phyloP scores from a whole-genome alignment of 352 stramenopile genomes.

The Halophytophthora polymorphica region DNA sequence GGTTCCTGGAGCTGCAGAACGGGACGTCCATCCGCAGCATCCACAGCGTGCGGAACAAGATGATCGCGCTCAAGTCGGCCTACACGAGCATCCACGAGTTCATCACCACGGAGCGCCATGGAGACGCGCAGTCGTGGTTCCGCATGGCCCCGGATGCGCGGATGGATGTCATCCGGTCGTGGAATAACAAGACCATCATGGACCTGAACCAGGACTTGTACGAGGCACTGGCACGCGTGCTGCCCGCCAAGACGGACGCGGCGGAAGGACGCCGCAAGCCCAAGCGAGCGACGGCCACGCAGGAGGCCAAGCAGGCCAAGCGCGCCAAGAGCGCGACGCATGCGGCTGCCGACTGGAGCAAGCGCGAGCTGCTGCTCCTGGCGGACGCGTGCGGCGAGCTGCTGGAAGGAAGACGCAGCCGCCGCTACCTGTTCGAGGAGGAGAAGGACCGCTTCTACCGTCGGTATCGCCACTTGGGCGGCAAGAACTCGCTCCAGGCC shows the following conservation, averaged over 20 bases:
- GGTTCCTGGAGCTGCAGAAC: slow-evolving; percentile 27
- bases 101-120: slow-evolving; percentile 13
- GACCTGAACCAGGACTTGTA: slow-evolving; percentile 31
- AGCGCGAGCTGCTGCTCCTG: slow-evolving; percentile 30
- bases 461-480: slow-evolving; percentile 31
- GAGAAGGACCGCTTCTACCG: slow-evolving; percentile 36
- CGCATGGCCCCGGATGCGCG: slow-evolving; percentile 21
- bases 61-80: slow-evolving; percentile 37
- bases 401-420: slow-evolving; percentile 27
- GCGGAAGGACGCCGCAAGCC: slow-evolving; percentile 8
- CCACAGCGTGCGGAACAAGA: slow-evolving; percentile 36
- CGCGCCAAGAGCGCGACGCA: slow-evolving; percentile 21
- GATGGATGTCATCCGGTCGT: slow-evolving; percentile 21
- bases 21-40: slow-evolving; percentile 19
- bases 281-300: slow-evolving; percentile 7
- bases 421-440: slow-evolving; percentile 40
- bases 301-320: slow-evolving; percentile 14
- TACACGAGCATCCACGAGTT: slow-evolving; percentile 25
- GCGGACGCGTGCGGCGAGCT: slow-evolving; percentile 33
- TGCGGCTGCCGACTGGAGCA: slow-evolving; percentile 26
- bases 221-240: slow-evolving; percentile 21
- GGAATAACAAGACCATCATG: slow-evolving; percentile 32
- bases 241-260: slow-evolving; percentile 14
- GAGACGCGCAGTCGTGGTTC: slow-evolving; percentile 26
- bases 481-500: slow-evolving; percentile 20